Base-by-base conservation (phyloP, 2,329 filamentous ascomycete genomes). In the Cladophialophora yegresii region DNA sequence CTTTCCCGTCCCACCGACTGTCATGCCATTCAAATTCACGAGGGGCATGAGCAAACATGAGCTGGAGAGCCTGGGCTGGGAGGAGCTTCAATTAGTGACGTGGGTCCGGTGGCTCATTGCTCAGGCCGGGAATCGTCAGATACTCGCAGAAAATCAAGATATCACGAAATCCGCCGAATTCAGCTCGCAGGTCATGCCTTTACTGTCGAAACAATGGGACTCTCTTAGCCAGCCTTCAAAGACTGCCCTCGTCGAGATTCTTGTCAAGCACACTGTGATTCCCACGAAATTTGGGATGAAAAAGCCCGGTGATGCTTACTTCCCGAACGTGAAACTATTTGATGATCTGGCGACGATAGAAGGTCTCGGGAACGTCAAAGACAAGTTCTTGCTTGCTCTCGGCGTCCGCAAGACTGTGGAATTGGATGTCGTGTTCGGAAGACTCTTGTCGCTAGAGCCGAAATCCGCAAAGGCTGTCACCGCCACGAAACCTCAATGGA, bases 391-490 rank as follows among this genome's bases (percentile, higher is more conserved):
- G 50, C 79, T 84, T 2, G 85, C 90, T 1, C 81, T 99, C 33
- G 93, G 95, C 2, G 93, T 99, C 28, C 87, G 95, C 64, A 98
- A 98, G 79, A 99, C 95, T 0, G 88, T 99, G 22, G 95, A 99
- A 71, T 81, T 99, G 1, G 92, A 92, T 33, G 93, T 96, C 32
- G 96, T 99, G 32, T 98, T 99, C 72, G 89, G 90, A 26, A 85
- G 93, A 51, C 83, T 99, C 50, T 84, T 97, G 70, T 81, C 86
- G 0, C 73, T 80, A 0, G 79, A 83, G 13, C 76, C 75, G 9
- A 78, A 77, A 43, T 78, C 80, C 23, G 84, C 67, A 12, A 71
- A 73, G 32, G 54, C 43, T 10, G 69, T 68, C 50, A 49, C 45
- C 22, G 70, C 33, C 28, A 26, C 61, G 13, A 64, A 64, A 26